Evolutionary conservation across 495 filamentous ascomycete species (phyloP).

Genomic region (Cairneyella variabilis): DNA sequence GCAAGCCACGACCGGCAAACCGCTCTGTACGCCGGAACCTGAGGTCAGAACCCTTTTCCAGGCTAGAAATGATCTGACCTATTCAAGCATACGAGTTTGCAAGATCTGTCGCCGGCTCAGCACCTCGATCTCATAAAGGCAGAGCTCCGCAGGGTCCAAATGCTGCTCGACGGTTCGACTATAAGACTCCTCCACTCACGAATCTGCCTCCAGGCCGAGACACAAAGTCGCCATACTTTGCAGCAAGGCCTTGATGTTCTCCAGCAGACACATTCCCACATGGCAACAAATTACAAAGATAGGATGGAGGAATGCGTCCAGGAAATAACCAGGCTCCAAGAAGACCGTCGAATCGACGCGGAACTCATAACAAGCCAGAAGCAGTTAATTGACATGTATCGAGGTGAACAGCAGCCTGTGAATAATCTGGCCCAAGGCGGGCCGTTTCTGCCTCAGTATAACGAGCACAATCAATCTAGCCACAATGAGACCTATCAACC

Average conservation of each 20-base stretch:
- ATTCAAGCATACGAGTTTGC: background rate
- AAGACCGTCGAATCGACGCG: background rate
- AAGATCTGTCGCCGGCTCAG: background rate
- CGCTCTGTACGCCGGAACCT: background rate
- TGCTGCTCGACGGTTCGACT: background rate
- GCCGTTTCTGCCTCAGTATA: conserved; percentile 1
- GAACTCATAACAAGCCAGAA: conserved; percentile 2
- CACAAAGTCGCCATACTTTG: background rate
- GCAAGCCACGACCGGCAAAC: background rate
- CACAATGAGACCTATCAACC: conserved; percentile 1
- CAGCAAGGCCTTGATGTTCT: background rate
- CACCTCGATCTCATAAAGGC: background rate
- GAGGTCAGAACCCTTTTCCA: background rate
- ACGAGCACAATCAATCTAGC: conserved; percentile 5
- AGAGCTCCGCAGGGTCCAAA: background rate
- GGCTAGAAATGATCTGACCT: background rate
- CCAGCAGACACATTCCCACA: background rate
- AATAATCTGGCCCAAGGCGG: no score
- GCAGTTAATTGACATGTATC: conserved; percentile 8
- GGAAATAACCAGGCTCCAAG: conserved; percentile 2
- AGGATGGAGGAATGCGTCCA: background rate
- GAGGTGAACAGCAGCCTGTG: no score
- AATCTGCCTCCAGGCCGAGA: conserved; percentile 2
- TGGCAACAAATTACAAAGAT: conserved; percentile 1
- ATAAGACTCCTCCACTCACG: conserved; percentile 1